These are phyloP conservation scores for Curvularia sp. DNA, from an alignment of 2,329 filamentous ascomycete genomes.

Conservation along the genomic window DNA sequence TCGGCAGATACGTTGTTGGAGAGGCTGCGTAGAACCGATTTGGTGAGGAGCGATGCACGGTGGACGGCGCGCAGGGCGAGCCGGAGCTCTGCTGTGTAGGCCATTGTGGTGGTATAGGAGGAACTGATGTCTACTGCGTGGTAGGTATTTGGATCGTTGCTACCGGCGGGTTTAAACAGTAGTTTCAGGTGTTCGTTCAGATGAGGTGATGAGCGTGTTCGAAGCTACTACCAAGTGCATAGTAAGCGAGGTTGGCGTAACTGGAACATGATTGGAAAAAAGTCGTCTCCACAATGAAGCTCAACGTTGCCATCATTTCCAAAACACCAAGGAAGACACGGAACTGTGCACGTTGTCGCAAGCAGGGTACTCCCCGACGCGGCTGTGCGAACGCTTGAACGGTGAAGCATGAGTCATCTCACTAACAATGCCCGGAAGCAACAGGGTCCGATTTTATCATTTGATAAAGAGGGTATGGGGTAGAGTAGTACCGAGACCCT, in stretches of 20 bases:
- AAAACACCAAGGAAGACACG: background rate
- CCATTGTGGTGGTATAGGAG: slow-evolving; percentile 10
- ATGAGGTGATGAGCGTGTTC: slow-evolving; percentile 17
- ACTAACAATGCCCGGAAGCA: slow-evolving; percentile 3
- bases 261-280: background rate
- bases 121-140: slow-evolving; percentile 7
- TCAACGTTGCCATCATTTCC: background rate
- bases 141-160: slow-evolving; percentile 11
- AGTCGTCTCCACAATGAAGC: slow-evolving; percentile 5
- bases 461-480: slow-evolving; percentile 5
- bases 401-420: slow-evolving; percentile 8
- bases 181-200: slow-evolving; percentile 22
- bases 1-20: slow-evolving; percentile 57
- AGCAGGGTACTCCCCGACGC: slow-evolving; percentile 3
- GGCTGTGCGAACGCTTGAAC: background rate
- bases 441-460: slow-evolving; percentile 11
- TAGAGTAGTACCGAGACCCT: slow-evolving; percentile 6
- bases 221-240: slow-evolving; percentile 19
- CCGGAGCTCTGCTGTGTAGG: slow-evolving; percentile 41
- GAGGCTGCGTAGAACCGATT: slow-evolving; percentile 59
- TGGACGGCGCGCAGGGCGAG: slow-evolving; percentile 57
- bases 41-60: slow-evolving; percentile 65
- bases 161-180: slow-evolving; percentile 12
- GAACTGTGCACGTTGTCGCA: background rate
- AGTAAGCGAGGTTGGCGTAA: slow-evolving; percentile 25